Evolutionary conservation across 495 filamentous ascomycete species (phyloP), one percentile per base, ranked within the genome.

Genomic region (Bacidia rubella): DNA sequence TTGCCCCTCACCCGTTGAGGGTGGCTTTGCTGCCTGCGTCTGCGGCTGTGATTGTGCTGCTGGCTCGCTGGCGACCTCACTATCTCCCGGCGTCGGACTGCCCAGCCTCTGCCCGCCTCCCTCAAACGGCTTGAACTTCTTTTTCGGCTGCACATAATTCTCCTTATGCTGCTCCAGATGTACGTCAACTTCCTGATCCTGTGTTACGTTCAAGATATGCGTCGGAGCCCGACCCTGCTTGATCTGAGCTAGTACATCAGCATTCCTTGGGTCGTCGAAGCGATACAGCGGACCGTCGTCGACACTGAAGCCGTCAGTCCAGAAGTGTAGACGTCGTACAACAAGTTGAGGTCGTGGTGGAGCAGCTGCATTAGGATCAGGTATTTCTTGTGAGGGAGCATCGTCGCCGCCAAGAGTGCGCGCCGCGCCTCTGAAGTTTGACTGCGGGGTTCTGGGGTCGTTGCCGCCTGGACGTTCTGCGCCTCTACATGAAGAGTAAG

Each of bases 231-330:
- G 80, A 22, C 93, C 93, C 35, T 79, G 74, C 49, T 88, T 80
- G 62, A 98, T 98, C 67, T 87, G 82, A 25, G 83, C 74, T 20
- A 98, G 71, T 50, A 88, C 86, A 23, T 78, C 78, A 19, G 81
- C 79, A 61, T 96, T 94, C 4, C 77, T 78, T 15, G 92, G 88
- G 63, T 97, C 90, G 58, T 94, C 86, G 51, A 87, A 90, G 27
- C 85, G 79, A 60, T 80, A 88, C 9, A 98, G 79, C n/a, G 83
- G 80, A 19, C 92, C 92, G 61, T 97, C 90, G 57, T 96, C 93
- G 32, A 98, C 81, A 43, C 87, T 95, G 62, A 97, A 95, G 2
- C 92, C 92, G 66, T 98, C 85, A 12, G 75, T 70, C 92, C 92
- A 98, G 55, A 98, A 82, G 59, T 95, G 89, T 38, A 98, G 74